Conservation (phyloP, 1,139 yeast species). For the Taphrina deformans region DNA sequence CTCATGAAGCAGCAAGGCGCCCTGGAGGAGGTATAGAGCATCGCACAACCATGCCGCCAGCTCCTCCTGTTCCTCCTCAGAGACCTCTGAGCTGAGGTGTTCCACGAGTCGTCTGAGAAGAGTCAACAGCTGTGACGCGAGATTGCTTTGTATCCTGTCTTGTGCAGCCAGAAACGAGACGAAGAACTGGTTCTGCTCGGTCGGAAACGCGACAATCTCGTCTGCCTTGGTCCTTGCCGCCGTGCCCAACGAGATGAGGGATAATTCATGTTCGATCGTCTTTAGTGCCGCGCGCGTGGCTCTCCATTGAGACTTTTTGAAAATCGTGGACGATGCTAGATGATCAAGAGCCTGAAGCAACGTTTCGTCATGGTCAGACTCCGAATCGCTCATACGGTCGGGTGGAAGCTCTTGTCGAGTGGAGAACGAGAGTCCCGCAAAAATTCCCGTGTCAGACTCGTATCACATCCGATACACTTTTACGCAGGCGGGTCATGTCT, state of each 20-base stretch:
- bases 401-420: background rate
- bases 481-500: too few relatives aligned
- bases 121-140: background rate
- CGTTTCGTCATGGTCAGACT: background rate
- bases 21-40: slow-evolving; percentile 57
- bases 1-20: slow-evolving; percentile 62
- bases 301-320: background rate
- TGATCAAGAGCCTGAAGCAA: background rate
- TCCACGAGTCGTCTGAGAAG: slow-evolving; percentile 2
- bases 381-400: background rate
- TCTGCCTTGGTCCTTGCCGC: background rate
- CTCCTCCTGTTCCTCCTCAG: background rate
- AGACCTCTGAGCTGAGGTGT: background rate
- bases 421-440: too few relatives aligned
- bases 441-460: too few relatives aligned
- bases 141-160: background rate
- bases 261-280: background rate
- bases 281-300: background rate
- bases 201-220: background rate
- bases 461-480: too few relatives aligned
- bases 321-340: background rate
- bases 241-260: background rate
- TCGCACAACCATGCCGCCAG: background rate
- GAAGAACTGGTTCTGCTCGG: background rate
- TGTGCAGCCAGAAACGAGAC: background rate